phyloP scores from a whole-genome alignment of 495 filamentous ascomycete species.

The Penicillium canescens region DNA sequence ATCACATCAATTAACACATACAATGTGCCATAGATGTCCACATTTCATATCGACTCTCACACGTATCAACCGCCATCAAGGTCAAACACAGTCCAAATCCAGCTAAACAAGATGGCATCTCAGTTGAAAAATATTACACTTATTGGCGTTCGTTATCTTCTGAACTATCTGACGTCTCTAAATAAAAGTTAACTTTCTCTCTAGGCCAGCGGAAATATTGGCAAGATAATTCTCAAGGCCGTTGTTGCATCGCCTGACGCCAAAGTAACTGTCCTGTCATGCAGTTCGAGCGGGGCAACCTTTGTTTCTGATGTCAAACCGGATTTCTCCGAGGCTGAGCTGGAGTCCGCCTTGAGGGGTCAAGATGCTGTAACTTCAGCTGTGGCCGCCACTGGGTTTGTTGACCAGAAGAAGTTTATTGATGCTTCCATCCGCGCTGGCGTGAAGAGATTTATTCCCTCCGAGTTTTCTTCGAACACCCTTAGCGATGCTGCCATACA shows the following conservation, averaged over 20 bases:
- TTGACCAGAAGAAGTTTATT: constrained; percentile 42
- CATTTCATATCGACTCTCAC: too few relatives aligned
- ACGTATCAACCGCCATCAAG: too few relatives aligned
- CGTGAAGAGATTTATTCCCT: constrained; percentile 55
- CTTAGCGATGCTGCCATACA: constrained; percentile 28
- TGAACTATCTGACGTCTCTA: not conserved
- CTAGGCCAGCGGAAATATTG: not conserved
- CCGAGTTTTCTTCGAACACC: constrained; percentile 35
- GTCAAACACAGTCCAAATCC: too few relatives aligned
- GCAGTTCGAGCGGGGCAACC: not conserved
- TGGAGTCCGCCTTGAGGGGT: constrained; percentile 26
- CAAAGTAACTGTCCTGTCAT: not conserved
- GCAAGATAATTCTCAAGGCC: not conserved
- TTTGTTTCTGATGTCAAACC: constrained; percentile 2
- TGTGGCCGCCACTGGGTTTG: constrained; percentile 23
- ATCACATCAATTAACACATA: too few relatives aligned
- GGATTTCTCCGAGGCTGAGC: constrained; percentile 21
- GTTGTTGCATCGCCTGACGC: not conserved
- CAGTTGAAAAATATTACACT: not conserved
- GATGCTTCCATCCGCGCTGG: constrained; percentile 52
- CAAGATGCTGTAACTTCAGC: constrained; percentile 42
- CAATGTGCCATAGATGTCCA: too few relatives aligned
- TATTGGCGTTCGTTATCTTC: not conserved
- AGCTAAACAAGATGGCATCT: too few relatives aligned
- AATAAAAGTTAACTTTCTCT: not conserved